Percentiles rank a stretch among this genome's conserved stretches.
Evolutionary conservation across 148 eudicot genomes (phyloP).

Genomic region (Spergularia bocconei): DNA sequence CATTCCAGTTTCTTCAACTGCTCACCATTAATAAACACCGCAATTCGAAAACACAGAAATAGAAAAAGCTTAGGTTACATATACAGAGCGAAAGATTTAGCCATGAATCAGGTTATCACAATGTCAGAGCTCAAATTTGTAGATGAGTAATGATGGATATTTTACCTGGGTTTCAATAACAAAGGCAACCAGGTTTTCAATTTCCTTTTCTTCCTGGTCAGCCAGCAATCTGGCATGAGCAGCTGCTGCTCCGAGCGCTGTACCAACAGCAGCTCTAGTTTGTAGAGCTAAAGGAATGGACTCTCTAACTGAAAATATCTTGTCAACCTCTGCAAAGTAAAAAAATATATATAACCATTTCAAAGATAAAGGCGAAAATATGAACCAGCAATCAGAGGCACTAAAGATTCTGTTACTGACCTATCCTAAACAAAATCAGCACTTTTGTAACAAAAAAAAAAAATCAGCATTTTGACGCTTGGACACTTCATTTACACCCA

Average conservation of each 20-base stretch:
- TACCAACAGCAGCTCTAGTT: slow-evolving; percentile 80
- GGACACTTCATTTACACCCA: too few species aligned
- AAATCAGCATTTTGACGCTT: too few species aligned
- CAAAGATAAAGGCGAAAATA: not conserved
- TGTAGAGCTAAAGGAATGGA: slow-evolving; percentile 57
- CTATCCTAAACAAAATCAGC: too few species aligned
- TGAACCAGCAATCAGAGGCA: not conserved
- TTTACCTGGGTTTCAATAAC: slow-evolving; percentile 74
- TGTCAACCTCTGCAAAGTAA: slow-evolving; percentile 40
- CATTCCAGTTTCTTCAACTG: slow-evolving; percentile 75
- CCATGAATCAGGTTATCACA: not conserved
- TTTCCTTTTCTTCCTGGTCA: slow-evolving; percentile 84
- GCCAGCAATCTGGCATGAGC: slow-evolving; percentile 91
- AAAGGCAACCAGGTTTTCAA: slow-evolving; percentile 63
- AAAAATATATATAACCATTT: not conserved
- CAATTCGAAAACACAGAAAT: not conserved
- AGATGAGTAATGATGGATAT: not conserved
- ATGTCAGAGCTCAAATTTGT: not conserved
- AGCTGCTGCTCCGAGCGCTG: slow-evolving; percentile 94
- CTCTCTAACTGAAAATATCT: slow-evolving; percentile 33
- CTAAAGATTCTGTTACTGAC: not conserved
- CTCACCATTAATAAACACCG: not conserved
- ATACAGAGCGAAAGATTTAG: not conserved
- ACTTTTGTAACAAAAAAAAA: too few species aligned
- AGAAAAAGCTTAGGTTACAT: not conserved